Percentiles rank a stretch among this genome's conserved stretches.
phyloP scores from a whole-genome alignment of 208 protist genomes.

The Leishmania arabica region DNA sequence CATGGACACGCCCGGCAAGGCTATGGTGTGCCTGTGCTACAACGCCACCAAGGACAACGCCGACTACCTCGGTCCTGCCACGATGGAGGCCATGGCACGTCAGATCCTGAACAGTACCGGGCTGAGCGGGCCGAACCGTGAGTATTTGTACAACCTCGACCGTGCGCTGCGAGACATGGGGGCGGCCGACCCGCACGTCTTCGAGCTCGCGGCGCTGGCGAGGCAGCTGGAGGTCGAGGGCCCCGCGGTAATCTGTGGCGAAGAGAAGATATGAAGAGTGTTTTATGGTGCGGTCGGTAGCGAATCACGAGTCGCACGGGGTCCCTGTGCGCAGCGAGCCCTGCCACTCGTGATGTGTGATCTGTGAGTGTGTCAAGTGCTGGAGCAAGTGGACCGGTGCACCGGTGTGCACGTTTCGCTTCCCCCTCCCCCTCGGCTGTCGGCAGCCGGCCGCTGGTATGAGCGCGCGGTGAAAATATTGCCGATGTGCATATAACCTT shows the following conservation, averaged over 20 bases:
- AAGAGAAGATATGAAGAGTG: neutral
- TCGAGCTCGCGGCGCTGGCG: conserved; percentile 52
- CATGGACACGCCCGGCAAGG: conserved; percentile 23
- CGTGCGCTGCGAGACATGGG: conserved; percentile 56
- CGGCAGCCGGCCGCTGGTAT: neutral
- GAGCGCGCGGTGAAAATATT: neutral
- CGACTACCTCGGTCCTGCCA: conserved; percentile 65
- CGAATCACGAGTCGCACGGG: no score
- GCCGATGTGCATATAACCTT: neutral
- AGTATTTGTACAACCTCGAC: conserved; percentile 77
- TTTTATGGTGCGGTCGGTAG: neutral
- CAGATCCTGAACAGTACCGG: conserved; percentile 62
- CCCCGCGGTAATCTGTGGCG: neutral
- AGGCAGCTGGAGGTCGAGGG: conserved; percentile 29
- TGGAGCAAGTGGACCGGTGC: neutral
- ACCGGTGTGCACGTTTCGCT: neutral
- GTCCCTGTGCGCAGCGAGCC: neutral
- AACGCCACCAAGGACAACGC: conserved; percentile 64
- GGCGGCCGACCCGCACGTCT: conserved; percentile 69
- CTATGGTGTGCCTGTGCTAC: conserved; percentile 70
- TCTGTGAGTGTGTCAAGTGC: neutral
- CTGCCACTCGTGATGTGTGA: neutral
- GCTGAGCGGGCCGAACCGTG: conserved; percentile 64
- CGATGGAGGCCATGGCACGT: conserved; percentile 61
- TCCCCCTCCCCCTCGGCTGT: neutral